Conservation (phyloP, 1,284 basidiomycete species). For the Apiotrichum montevideense region DNA sequence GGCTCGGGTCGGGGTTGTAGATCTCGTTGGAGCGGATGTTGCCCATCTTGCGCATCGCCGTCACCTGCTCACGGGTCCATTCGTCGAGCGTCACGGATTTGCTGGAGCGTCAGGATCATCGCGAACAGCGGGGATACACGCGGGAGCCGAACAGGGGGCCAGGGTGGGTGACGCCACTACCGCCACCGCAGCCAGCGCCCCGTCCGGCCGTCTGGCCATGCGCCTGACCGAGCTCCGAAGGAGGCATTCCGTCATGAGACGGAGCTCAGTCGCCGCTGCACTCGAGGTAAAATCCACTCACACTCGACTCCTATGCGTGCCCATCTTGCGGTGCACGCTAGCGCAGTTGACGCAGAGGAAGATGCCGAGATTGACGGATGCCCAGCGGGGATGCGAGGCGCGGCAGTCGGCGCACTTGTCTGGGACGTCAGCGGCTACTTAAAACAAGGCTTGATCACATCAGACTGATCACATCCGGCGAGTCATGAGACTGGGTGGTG, state of each 20-base stretch:
- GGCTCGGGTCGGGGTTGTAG: slow-evolving; percentile 42
- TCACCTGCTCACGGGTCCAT: slow-evolving; percentile 45
- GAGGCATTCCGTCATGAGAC: no score
- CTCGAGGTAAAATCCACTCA: slow-evolving; percentile 17
- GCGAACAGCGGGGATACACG: neutral
- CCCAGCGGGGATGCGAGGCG: slow-evolving; percentile 42
- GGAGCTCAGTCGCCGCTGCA: neutral
- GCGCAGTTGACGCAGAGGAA: slow-evolving; percentile 42
- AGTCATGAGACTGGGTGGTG: neutral
- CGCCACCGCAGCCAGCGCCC: no score
- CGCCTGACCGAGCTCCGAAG: no score
- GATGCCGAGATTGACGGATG: slow-evolving; percentile 42
- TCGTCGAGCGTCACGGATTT: slow-evolving; percentile 46
- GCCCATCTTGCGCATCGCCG: slow-evolving; percentile 33
- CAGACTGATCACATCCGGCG: no score
- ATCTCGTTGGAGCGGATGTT: slow-evolving; percentile 39
- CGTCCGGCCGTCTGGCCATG: no score
- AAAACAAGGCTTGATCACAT: no score
- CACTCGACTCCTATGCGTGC: slow-evolving; percentile 45
- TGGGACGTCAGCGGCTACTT: slow-evolving; percentile 8
- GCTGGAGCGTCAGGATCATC: slow-evolving; percentile 11
- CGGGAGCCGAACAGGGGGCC: neutral
- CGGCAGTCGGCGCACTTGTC: slow-evolving; percentile 46
- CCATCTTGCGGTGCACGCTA: slow-evolving; percentile 42
- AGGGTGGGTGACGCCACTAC: no score